These are phyloP conservation scores for Aspergillus luchuensis DNA, from an alignment of 2,329 filamentous ascomycete genomes.

Conservation along the genomic window DNA sequence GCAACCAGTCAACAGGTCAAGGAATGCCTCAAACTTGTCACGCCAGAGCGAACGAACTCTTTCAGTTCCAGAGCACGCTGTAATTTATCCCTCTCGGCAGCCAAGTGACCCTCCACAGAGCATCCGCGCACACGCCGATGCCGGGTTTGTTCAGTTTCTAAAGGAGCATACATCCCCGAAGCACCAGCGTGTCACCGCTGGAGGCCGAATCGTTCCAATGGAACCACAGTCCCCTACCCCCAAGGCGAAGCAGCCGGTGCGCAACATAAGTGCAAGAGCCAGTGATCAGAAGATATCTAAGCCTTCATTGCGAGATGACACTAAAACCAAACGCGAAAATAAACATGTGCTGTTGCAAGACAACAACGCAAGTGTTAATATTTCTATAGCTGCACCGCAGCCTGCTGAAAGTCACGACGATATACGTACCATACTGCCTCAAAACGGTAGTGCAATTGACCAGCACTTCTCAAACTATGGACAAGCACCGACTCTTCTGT, in stretches of 20 bases:
- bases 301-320: background rate
- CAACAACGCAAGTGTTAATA: background rate
- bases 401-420: constrained; percentile 4
- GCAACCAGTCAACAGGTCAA: constrained; percentile 28
- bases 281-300: background rate
- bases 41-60: constrained; percentile 21
- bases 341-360: background rate
- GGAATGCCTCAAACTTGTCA: constrained; percentile 26
- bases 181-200: constrained; percentile 52
- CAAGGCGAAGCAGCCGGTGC: constrained; percentile 35
- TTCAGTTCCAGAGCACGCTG: constrained; percentile 16
- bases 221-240: constrained; percentile 37
- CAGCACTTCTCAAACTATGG: constrained; percentile 8
- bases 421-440: background rate
- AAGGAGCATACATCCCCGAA: constrained; percentile 52
- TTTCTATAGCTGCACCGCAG: constrained; percentile 8
- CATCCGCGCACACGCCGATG: constrained; percentile 37
- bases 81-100: constrained; percentile 32
- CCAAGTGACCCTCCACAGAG: constrained; percentile 38
- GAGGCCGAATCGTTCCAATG: constrained; percentile 53
- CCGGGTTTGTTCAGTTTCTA: constrained; percentile 50
- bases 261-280: constrained; percentile 1
- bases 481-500: constrained; percentile 10
- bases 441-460: background rate
- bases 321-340: constrained; percentile 8